phyloP scores from a whole-genome alignment of 352 stramenopile species.

The Pythium myriotylum region DNA sequence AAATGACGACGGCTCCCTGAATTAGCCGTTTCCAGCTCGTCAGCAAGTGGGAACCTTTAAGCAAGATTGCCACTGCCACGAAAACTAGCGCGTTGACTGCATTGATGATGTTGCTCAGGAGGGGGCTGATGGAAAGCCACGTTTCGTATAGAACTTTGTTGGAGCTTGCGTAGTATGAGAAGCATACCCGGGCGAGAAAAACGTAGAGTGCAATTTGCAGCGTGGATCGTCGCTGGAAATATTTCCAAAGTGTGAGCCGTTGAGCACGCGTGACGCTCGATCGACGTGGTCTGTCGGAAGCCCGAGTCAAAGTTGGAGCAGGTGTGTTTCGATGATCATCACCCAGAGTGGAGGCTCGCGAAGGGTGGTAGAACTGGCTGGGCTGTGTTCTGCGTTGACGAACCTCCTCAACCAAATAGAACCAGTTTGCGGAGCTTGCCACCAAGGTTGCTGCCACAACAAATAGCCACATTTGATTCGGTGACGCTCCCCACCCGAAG shows the following conservation, averaged over 20 bases:
- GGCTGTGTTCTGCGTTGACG: neutral
- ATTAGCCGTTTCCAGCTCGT: slow-evolving; percentile 47
- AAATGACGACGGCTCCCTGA: slow-evolving; percentile 33
- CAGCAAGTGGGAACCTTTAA: slow-evolving; percentile 31
- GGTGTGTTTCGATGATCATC: slow-evolving; percentile 1
- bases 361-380: neutral
- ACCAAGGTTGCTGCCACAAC: slow-evolving; percentile 27
- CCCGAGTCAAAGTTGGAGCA: neutral
- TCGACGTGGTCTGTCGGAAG: neutral
- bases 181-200: slow-evolving; percentile 54
- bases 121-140: slow-evolving; percentile 41
- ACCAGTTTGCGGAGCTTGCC: slow-evolving; percentile 33
- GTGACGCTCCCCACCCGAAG: slow-evolving; percentile 48
- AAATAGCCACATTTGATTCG: slow-evolving; percentile 53
- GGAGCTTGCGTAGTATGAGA: slow-evolving; percentile 60
- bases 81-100: slow-evolving; percentile 52
- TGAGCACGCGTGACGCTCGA: slow-evolving; percentile 7
- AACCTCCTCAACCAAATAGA: slow-evolving; percentile 39
- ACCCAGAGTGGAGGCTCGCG: slow-evolving; percentile 12
- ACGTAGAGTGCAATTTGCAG: slow-evolving; percentile 43
- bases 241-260: slow-evolving; percentile 31
- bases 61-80: slow-evolving; percentile 33
- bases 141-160: slow-evolving; percentile 63
- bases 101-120: slow-evolving; percentile 51
- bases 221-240: slow-evolving; percentile 42